Evolutionary conservation across 768 basidiomycete species (phyloP).

Genomic region (Lactifluus rugatus): DNA sequence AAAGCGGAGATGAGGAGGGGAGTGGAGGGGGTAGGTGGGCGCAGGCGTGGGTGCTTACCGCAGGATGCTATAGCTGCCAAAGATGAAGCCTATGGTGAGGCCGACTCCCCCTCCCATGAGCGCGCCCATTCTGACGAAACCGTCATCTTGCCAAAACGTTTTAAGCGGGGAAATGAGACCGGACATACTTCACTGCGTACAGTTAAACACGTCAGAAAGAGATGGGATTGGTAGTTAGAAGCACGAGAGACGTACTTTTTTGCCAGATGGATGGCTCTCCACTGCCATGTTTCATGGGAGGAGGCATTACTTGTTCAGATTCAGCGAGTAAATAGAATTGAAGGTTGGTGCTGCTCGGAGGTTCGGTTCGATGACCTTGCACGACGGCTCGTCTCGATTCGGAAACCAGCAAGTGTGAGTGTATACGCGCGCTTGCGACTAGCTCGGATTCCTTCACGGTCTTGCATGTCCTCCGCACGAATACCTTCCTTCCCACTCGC

Average conservation of each 20-base stretch:
- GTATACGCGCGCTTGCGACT: background rate
- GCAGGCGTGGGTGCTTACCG: conserved; percentile 60
- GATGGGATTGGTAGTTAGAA: background rate
- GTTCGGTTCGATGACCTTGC: too few relatives aligned
- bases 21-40: background rate
- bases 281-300: conserved; percentile 13
- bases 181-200: conserved; percentile 50
- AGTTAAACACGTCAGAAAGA: conserved; percentile 9
- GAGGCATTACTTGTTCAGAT: conserved; percentile 10
- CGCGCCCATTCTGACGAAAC: conserved; percentile 70
- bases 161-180: conserved; percentile 1
- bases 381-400: background rate
- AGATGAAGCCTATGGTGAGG: conserved; percentile 94
- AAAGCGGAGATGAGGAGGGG: background rate
- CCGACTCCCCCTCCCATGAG: conserved; percentile 91
- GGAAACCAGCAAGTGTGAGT: too few relatives aligned
- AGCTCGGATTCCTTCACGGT: background rate
- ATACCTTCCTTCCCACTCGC: conserved; percentile 51
- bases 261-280: conserved; percentile 20
- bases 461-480: conserved; percentile 4
- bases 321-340: background rate
- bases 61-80: conserved; percentile 87
- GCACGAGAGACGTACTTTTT: conserved; percentile 14
- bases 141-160: background rate
- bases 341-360: background rate